These are phyloP conservation scores for Boletus insuetus DNA, from an alignment of 768 basidiomycete genomes.

Conservation along the genomic window DNA sequence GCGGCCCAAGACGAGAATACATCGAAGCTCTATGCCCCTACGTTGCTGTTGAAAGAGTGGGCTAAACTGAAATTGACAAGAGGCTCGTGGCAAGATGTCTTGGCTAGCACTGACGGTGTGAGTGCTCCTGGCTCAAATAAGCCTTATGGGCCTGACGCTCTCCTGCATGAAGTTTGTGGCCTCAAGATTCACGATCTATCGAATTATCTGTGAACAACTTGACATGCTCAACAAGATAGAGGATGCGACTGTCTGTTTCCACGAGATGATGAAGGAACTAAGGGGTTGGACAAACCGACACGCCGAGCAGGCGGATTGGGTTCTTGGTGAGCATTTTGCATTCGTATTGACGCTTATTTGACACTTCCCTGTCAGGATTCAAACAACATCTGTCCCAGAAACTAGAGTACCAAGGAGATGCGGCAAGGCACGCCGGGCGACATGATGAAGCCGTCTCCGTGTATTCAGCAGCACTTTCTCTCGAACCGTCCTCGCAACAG, in stretches of 20 bases:
- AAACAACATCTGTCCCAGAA: neutral
- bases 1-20: neutral
- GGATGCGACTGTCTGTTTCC: neutral
- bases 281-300: neutral
- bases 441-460: neutral
- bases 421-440: neutral
- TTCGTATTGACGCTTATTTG: no score
- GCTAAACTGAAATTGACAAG: neutral
- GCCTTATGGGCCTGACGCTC: neutral
- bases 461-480: neutral
- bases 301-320: neutral
- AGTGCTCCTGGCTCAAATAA: neutral
- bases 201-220: neutral
- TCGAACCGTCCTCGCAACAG: neutral
- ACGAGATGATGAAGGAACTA: neutral
- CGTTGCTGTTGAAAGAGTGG: neutral
- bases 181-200: neutral
- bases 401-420: neutral
- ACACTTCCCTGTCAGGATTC: neutral
- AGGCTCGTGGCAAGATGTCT: neutral
- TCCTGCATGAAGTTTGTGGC: neutral
- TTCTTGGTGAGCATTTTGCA: neutral
- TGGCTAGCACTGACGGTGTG: neutral
- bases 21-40: neutral
- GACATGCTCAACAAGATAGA: neutral